These are phyloP conservation scores for Passiflora organensis DNA, from an alignment of 345 rosid genomes.

Conservation along the genomic window DNA sequence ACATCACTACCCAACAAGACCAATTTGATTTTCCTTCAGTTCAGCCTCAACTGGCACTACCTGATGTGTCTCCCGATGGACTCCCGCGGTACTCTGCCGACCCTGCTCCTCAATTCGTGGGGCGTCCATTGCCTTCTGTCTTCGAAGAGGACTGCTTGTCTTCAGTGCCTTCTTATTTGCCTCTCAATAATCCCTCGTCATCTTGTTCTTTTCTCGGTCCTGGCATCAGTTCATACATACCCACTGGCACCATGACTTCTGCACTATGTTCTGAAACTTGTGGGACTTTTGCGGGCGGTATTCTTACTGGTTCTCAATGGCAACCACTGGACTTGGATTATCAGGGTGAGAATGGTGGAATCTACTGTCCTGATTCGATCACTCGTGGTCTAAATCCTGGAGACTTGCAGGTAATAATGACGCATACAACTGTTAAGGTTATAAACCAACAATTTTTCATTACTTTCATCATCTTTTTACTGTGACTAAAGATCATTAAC, in stretches of 20 bases:
- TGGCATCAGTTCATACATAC: conserved; percentile 33
- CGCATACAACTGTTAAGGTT: neutral
- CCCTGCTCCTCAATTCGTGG: conserved; percentile 26
- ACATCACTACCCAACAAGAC: conserved; percentile 39
- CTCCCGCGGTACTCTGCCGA: conserved; percentile 27
- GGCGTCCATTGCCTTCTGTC: conserved; percentile 33
- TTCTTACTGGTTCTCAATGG: conserved; percentile 42
- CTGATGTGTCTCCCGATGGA: conserved; percentile 30
- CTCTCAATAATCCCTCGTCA: conserved; percentile 54
- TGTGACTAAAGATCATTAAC: neutral
- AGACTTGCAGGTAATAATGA: conserved; percentile 57
- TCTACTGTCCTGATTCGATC: conserved; percentile 47
- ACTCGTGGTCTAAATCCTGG: conserved; percentile 43
- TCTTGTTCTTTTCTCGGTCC: conserved; percentile 47
- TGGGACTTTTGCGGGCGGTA: conserved; percentile 33
- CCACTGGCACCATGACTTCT: conserved; percentile 33
- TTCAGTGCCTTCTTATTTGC: conserved; percentile 56
- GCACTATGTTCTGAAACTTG: conserved; percentile 42
- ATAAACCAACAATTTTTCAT: neutral
- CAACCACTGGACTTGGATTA: conserved; percentile 50
- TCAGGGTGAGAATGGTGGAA: conserved; percentile 60
- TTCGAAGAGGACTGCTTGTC: conserved; percentile 76
- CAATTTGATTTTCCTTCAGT: conserved; percentile 52
- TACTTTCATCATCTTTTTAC: neutral
- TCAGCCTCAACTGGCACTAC: conserved; percentile 29